Conservation (phyloP, 1,139 yeast species). For the Candida dubliniensis region DNA sequence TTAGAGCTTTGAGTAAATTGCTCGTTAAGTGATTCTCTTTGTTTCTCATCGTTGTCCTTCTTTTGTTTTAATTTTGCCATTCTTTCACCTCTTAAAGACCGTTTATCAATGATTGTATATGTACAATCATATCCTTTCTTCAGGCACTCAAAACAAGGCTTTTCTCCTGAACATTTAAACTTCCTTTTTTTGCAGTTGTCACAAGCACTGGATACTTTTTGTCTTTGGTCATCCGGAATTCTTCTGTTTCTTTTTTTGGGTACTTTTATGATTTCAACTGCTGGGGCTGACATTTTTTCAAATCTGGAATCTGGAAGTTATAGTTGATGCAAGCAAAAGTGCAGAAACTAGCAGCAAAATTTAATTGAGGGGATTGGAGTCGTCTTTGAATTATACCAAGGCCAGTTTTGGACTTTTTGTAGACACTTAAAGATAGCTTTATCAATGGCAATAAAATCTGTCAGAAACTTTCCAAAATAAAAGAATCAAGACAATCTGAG, state of each 20-base stretch:
- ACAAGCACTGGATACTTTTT: slow-evolving; percentile 41
- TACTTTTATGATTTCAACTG: neutral
- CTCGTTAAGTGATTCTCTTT: neutral
- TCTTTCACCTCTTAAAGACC: slow-evolving; percentile 30
- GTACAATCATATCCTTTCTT: slow-evolving; percentile 26
- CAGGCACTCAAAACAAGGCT: slow-evolving; percentile 29
- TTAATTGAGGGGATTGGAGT: no score
- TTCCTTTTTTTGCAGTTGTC: slow-evolving; percentile 40
- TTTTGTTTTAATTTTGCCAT: slow-evolving; percentile 17
- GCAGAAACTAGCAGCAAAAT: no score
- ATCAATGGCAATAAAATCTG: no score
- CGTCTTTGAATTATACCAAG: no score
- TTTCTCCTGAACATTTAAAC: slow-evolving; percentile 32
- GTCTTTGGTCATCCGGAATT: slow-evolving; percentile 25
- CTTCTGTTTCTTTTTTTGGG: slow-evolving; percentile 17
- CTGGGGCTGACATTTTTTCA: neutral
- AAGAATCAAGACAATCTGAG: no score
- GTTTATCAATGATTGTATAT: slow-evolving; percentile 27
- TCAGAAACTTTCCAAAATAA: no score
- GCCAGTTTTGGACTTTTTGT: no score
- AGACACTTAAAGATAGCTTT: no score
- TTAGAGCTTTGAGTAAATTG: neutral
- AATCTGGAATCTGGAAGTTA: no score
- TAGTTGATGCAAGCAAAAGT: no score
- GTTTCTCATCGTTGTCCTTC: slow-evolving; percentile 3